phyloP scores from a whole-genome alignment of 2,329 filamentous ascomycete species.

The Talaromyces marneffei region DNA sequence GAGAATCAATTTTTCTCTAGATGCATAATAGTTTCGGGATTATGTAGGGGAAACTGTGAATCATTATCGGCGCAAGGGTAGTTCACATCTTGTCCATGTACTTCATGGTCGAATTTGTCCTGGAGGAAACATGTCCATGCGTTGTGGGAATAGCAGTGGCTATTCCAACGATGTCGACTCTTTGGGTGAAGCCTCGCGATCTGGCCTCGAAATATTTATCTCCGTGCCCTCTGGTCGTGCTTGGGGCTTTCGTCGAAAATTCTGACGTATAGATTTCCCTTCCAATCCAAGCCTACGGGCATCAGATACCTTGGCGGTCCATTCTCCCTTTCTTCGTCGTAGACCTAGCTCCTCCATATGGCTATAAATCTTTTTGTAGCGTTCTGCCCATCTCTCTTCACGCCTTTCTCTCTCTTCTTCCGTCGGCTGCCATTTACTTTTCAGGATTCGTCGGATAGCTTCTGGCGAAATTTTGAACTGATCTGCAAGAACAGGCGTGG shows the following conservation, averaged over 20 bases:
- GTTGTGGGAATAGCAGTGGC: not conserved
- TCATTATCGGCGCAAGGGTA: not conserved
- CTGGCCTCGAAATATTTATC: not conserved
- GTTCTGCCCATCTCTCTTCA: slow-evolving; percentile 40
- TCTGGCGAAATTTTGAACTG: slow-evolving; percentile 86
- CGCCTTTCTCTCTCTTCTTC: slow-evolving; percentile 36
- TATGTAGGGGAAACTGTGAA: not conserved
- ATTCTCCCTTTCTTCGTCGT: slow-evolving; percentile 45
- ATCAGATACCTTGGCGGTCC: not conserved
- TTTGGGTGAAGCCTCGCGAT: not conserved
- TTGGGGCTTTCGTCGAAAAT: not conserved
- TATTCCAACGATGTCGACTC: not conserved
- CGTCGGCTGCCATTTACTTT: slow-evolving; percentile 43
- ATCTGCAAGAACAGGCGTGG: slow-evolving; percentile 63
- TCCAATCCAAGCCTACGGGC: slow-evolving; percentile 1
- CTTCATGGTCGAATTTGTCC: not conserved
- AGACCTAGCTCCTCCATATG: slow-evolving; percentile 47
- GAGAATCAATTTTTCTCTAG: too few species aligned
- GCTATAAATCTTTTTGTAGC: slow-evolving; percentile 43
- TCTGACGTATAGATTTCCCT: not conserved
- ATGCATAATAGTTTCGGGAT: too few species aligned
- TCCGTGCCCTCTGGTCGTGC: not conserved
- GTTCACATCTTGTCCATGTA: not conserved
- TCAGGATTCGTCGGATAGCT: slow-evolving; percentile 79
- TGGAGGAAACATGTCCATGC: not conserved